These are phyloP conservation scores for Tinospora cordifolia DNA, from an alignment of 164 flowering plant genomes.

Conservation along the genomic window DNA sequence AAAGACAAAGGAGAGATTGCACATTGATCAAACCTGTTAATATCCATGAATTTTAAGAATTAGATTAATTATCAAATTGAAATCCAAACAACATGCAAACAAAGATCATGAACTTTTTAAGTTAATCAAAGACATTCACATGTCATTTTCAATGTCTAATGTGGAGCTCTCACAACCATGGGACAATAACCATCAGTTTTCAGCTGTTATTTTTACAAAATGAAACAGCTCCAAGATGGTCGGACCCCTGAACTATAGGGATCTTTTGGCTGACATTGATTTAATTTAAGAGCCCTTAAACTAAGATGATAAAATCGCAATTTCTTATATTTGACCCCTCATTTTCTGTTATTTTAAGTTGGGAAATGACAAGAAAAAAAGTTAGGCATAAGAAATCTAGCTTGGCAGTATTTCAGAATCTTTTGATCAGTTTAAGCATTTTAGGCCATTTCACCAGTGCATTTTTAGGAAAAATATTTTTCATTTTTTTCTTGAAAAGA, in stretches of 20 bases:
- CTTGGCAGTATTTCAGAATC: no score
- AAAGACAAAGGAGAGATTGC: conserved; percentile 66
- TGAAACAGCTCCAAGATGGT: not conserved
- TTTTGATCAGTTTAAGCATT: no score
- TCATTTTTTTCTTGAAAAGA: no score
- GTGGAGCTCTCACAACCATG: not conserved
- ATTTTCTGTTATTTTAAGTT: no score
- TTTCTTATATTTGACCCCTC: no score
- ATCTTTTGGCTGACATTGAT: not conserved
- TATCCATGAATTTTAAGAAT: conserved; percentile 5
- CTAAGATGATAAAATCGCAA: no score
- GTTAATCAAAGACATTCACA: not conserved
- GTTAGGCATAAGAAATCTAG: no score
- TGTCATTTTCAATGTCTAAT: not conserved
- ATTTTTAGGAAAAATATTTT: no score
- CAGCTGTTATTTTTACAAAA: not conserved
- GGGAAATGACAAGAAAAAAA: no score
- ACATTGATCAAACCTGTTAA: conserved; percentile 84
- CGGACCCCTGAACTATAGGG: not conserved
- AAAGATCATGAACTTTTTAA: not conserved
- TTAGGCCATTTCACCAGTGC: no score
- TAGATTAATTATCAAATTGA: not conserved
- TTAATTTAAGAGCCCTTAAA: no score
- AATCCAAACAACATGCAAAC: not conserved
- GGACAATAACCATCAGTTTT: no score